Base-by-base conservation (phyloP, 441 rosid species). In the Jatropha multifida region DNA sequence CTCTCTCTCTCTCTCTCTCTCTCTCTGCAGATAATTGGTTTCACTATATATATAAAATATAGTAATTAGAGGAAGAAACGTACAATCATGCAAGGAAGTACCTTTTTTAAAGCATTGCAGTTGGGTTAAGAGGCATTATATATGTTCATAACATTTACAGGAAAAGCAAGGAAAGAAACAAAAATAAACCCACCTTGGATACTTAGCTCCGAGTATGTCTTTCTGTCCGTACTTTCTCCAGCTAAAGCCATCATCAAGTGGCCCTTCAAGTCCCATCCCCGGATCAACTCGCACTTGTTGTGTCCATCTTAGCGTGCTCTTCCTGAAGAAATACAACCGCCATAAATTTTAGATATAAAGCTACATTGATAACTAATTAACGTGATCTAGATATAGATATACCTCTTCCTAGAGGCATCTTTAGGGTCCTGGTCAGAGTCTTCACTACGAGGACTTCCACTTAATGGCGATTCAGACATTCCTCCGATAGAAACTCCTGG, bases 201-300 rank as follows among this genome's bases (percentile, higher is more conserved):
- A 78, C 74, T 74, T 90, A 67, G 97, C 91, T 72, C 98, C 96
- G 32, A 90, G 97, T 62, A 93, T 94, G 65, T 87, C 90, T 77
- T 94, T 94, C 78, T 94, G 99, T 14, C 96, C 99, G 73, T 94
- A 92, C 80, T 92, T 94, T 80, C 97, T 92, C 97, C 97, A 92
- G 70, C 88, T 83, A 48, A 85, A 90, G 13, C 98, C 98, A 77
- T 94, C 98, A 18, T 94, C 96, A 42, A 89, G 94, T 3, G 86
- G 70, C 73, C 84, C 86, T 65, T 89, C 96, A 60, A 86, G 72
- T 62, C 84, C 88, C 67, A 78, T 63, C 4, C 85, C 93, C 1
- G 90, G 92, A 70, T 64, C 59, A 49, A 91, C 88, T 74, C 80
- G 76, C 69, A 93, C 93, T 71, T 73, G 84, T 63, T 83, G 58